phyloP scores from a whole-genome alignment of 2,329 filamentous ascomycete genomes.

The Septoria petroselini region DNA sequence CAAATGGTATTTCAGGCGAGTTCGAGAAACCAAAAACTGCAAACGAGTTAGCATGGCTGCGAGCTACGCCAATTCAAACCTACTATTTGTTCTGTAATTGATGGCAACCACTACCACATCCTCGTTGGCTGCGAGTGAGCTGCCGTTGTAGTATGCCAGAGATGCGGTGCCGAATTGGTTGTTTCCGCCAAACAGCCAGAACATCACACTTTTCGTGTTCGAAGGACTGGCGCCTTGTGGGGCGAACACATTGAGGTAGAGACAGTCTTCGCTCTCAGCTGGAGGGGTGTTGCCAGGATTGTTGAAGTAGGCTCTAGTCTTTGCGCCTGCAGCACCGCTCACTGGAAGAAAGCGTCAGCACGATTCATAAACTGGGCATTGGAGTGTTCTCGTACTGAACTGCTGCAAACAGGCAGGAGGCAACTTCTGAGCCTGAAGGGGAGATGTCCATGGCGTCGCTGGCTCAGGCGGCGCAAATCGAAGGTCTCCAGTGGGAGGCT shows the following conservation, averaged over 20 bases:
- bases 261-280: constrained; percentile 23
- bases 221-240: constrained; percentile 17
- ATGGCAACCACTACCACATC: constrained; percentile 26
- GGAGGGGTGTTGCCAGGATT: constrained; percentile 19
- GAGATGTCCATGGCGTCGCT: constrained; percentile 12
- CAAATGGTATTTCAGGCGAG: constrained; percentile 35
- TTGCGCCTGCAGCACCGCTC: constrained; percentile 9
- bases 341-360: background rate
- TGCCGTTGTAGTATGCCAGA: constrained; percentile 23
- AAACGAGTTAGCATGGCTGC: background rate
- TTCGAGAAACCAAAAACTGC: constrained; percentile 27
- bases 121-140: constrained; percentile 21
- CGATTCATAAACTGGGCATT: background rate
- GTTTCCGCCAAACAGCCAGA: constrained; percentile 25
- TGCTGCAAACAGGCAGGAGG: constrained; percentile 28
- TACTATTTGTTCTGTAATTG: constrained; percentile 26
- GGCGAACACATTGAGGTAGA: constrained; percentile 25
- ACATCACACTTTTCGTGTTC: constrained; percentile 21
- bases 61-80: background rate
- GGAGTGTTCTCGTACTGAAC: constrained; percentile 5
- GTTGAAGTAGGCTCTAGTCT: constrained; percentile 20
- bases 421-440: constrained; percentile 15
- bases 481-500: constrained; percentile 17
- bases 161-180: constrained; percentile 22
- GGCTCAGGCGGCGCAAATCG: constrained; percentile 25